Evolutionary conservation across 495 filamentous ascomycete genomes (phyloP).

Genomic region (Neurospora hispaniola): DNA sequence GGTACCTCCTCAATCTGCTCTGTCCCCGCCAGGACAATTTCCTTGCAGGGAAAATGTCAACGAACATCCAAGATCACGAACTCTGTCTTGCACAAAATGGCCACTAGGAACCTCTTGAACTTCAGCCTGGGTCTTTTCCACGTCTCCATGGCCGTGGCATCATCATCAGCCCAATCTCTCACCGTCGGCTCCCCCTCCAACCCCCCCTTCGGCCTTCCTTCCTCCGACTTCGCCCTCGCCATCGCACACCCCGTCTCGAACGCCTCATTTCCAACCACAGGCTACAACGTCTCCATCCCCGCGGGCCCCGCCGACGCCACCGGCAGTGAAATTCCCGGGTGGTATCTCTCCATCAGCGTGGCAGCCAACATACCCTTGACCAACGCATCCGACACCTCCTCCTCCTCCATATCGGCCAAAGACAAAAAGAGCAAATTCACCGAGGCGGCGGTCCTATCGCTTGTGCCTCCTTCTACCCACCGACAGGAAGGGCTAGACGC

Average conservation of each 20-base stretch:
- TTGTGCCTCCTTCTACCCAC: slow-evolving; percentile 3
- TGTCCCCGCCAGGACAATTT: neutral
- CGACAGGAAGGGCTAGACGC: neutral
- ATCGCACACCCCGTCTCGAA: neutral
- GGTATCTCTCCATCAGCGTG: slow-evolving; percentile 5
- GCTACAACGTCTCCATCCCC: slow-evolving; percentile 12
- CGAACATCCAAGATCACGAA: neutral
- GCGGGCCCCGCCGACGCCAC: slow-evolving; percentile 4
- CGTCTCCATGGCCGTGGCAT: neutral
- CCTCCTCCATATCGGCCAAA: neutral
- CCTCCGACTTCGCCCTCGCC: neutral
- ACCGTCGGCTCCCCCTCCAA: neutral
- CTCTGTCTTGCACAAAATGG: neutral
- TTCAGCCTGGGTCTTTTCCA: neutral
- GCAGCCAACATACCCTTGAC: slow-evolving; percentile 8
- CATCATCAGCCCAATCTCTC: neutral
- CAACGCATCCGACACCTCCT: neutral
- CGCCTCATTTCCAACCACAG: slow-evolving; percentile 5
- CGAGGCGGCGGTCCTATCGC: slow-evolving; percentile 2
- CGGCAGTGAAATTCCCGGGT: slow-evolving; percentile 1
- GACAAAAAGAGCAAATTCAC: neutral
- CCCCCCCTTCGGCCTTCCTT: slow-evolving; percentile 7
- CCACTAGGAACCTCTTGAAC: neutral
- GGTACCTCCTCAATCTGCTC: neutral
- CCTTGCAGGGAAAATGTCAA: neutral